phyloP scores from a whole-genome alignment of 345 rosid genomes.

The Ceriops tagal region DNA sequence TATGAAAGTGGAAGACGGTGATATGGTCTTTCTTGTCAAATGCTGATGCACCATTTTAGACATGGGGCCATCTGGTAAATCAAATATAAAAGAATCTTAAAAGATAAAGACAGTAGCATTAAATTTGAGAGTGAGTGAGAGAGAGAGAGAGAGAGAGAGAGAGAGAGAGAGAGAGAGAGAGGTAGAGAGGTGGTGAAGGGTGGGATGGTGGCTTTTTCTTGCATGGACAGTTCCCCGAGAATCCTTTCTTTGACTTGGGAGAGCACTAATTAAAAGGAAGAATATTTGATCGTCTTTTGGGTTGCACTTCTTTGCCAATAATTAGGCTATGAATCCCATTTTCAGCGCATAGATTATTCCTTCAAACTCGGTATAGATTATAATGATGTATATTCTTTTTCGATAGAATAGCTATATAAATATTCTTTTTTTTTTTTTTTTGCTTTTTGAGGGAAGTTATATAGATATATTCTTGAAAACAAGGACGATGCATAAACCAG shows the following conservation, averaged over 20 bases:
- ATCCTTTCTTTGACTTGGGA: conserved; percentile 50
- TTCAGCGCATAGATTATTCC: conserved; percentile 10
- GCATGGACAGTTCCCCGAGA: conserved; percentile 37
- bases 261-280: conserved; percentile 21
- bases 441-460: no score
- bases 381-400: no score
- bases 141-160: conserved; percentile 5
- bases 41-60: neutral
- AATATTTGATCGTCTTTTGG: neutral
- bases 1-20: neutral
- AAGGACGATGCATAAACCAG: no score
- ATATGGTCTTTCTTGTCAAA: conserved; percentile 20
- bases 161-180: no score
- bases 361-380: no score
- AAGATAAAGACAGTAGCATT: conserved; percentile 41
- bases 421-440: no score
- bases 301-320: conserved; percentile 1
- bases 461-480: no score
- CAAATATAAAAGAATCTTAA: conserved; percentile 40
- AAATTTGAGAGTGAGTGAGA: conserved; percentile 13
- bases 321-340: neutral
- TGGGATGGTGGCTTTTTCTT: conserved; percentile 42
- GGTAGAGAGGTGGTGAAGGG: conserved; percentile 14
- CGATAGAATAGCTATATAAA: no score
- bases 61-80: conserved; percentile 21